Base-by-base conservation (phyloP, 2,329 filamentous ascomycete genomes). In the Apiospora phragmitis region DNA sequence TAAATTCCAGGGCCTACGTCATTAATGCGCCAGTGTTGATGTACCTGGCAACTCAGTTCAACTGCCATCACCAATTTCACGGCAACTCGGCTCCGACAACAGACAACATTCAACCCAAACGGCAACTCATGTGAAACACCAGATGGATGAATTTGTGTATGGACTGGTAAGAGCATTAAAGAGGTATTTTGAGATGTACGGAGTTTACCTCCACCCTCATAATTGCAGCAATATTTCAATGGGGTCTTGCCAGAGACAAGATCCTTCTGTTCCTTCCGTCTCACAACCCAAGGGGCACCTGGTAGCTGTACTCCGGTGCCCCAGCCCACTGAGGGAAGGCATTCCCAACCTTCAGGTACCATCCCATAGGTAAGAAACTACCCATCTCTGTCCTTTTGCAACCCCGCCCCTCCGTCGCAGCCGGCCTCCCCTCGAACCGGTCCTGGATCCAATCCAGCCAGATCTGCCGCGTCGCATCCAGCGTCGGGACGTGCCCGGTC, bases 391-490 rank as follows among this genome's bases (percentile, higher is more conserved):
- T 71, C 65, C 71, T 71, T 6, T 67, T 67, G 45, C 74, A 51
- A 1, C 47, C 74, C 1, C 73, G 72, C 18, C 29, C 32, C 6
- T n/a, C 3, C 45, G 66, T 69, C 68, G 42, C 65, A 11, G 74
- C 42, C n/a, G 69, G 42, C 41, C 68, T 65, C 0, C 70, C 71
- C 35, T 73, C 71, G 41, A 76, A 76, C 32, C 75, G 71, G 24
- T 74, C 73, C 32, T 74, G 68, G 51, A 77, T 76, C 76, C 75
- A 77, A 68, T 65, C 59, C 24, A 77, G 68, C 74, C 74, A 77
- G 67, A 70, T 55, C 41, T 72, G 73, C 41, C 74, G 65, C 11
- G 74, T 71, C 4, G 76, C 73, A 35, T 75, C 70, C 21, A 77
- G 67, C 29, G 72, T 66, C 4, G 76, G 76, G 9, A 74, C 72